phyloP scores from a whole-genome alignment of 768 basidiomycete species.

The Crepidotus variabilis region DNA sequence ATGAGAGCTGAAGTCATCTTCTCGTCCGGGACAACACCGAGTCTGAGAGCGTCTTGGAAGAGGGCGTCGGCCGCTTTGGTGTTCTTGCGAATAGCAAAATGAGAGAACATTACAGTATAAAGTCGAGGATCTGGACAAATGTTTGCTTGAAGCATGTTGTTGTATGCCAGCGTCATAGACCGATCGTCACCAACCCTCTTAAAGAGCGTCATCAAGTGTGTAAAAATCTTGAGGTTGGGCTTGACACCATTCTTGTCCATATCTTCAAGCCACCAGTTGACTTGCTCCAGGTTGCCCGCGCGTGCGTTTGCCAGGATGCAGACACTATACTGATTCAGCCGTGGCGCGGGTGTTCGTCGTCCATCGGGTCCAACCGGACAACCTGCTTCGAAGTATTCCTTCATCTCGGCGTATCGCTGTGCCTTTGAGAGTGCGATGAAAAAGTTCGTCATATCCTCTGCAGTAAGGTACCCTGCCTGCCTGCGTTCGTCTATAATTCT shows the following conservation, averaged over 20 bases:
- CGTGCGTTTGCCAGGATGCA: constrained; percentile 54
- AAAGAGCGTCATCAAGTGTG: constrained; percentile 56
- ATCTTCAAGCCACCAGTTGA: constrained; percentile 51
- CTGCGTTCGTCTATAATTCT: constrained; percentile 30
- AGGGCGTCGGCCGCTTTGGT: constrained; percentile 60
- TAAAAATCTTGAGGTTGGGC: constrained; percentile 57
- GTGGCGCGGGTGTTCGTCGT: constrained; percentile 32
- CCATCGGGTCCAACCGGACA: constrained; percentile 39
- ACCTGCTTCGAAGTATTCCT: constrained; percentile 49
- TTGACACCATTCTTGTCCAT: constrained; percentile 35
- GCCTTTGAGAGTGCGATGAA: constrained; percentile 54
- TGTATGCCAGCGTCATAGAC: constrained; percentile 44
- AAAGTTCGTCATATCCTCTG: constrained; percentile 12
- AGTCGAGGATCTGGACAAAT: constrained; percentile 44
- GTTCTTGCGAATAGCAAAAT: constrained; percentile 62
- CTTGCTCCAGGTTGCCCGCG: constrained; percentile 40
- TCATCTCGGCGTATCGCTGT: constrained; percentile 36
- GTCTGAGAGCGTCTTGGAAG: constrained; percentile 58
- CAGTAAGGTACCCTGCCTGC: not conserved
- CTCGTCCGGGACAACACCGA: constrained; percentile 60
- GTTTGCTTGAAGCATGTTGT: constrained; percentile 56
- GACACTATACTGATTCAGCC: constrained; percentile 48
- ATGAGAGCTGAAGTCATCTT: constrained; percentile 69
- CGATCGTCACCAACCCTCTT: constrained; percentile 51
- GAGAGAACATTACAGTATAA: constrained; percentile 67